Evolutionary conservation across 306 rosid species (phyloP).

Genomic region (Prunus fruticosa): DNA sequence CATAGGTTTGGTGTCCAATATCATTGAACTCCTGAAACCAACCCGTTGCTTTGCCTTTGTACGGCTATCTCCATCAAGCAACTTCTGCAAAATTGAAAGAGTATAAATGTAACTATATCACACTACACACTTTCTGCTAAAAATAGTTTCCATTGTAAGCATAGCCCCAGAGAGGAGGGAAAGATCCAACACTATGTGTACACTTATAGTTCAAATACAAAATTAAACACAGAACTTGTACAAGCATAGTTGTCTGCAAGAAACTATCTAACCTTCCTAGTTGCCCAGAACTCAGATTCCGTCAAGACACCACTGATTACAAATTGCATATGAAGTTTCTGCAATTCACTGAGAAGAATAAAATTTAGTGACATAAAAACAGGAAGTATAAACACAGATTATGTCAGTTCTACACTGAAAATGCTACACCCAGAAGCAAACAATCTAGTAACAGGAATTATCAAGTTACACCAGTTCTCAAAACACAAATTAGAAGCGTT

Average conservation of each 20-base stretch:
- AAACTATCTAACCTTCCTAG: conserved; percentile 59
- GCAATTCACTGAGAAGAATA: conserved; percentile 65
- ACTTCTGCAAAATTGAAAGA: conserved; percentile 44
- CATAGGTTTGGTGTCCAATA: conserved; percentile 77
- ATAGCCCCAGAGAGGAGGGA: background rate
- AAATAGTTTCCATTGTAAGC: conserved; percentile 9
- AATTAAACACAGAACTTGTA: background rate
- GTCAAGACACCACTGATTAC: conserved; percentile 82
- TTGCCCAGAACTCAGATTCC: conserved; percentile 96
- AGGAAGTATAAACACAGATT: background rate
- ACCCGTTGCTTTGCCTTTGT: conserved; percentile 68
- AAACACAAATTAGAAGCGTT: background rate
- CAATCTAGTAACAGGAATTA: background rate
- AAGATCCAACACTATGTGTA: background rate
- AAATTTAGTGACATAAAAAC: conserved; percentile 25
- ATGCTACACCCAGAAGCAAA: background rate
- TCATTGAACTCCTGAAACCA: conserved; percentile 92
- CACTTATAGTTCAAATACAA: conserved; percentile 20
- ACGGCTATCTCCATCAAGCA: conserved; percentile 71
- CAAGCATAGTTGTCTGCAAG: background rate
- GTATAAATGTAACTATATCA: conserved; percentile 13
- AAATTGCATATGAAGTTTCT: conserved; percentile 86
- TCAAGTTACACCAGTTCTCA: conserved; percentile 1
- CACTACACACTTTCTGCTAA: conserved; percentile 10
- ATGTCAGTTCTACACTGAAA: background rate